A percentile compares a stretch with the other conserved stretches of the same genome.
These are phyloP conservation scores for Tremella fuciformis DNA, from an alignment of 768 basidiomycete species.

Conservation along the genomic window DNA sequence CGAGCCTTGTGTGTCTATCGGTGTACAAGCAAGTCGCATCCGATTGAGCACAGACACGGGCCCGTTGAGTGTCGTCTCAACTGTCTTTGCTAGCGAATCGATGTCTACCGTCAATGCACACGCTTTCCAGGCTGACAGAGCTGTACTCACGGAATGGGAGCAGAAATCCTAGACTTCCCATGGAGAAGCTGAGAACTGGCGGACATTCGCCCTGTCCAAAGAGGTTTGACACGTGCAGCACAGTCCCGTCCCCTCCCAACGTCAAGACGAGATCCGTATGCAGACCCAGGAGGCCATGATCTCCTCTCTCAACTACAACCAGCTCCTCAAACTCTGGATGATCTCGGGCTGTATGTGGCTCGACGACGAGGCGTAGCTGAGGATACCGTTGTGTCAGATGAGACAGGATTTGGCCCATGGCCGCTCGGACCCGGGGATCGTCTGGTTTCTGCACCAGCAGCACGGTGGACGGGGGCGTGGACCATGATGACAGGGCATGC, in stretches of 20 bases:
- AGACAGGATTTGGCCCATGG: slow-evolving; percentile 23
- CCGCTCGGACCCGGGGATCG: slow-evolving; percentile 39
- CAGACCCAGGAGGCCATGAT: slow-evolving; percentile 23
- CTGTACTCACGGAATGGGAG: slow-evolving; percentile 79
- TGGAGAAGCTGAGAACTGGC: slow-evolving; percentile 83
- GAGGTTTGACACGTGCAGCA: slow-evolving; percentile 85
- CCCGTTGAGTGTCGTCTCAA: slow-evolving; percentile 74
- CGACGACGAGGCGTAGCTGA: slow-evolving; percentile 32
- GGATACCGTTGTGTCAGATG: slow-evolving; percentile 28
- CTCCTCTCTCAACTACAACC: slow-evolving; percentile 24
- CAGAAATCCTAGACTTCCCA: slow-evolving; percentile 91
- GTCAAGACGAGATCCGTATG: slow-evolving; percentile 81
- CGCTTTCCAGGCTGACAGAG: background rate
- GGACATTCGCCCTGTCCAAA: slow-evolving; percentile 89
- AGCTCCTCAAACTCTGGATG: slow-evolving; percentile 25
- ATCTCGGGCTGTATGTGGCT: slow-evolving; percentile 38
- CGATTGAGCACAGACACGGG: slow-evolving; percentile 78
- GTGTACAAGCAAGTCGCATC: slow-evolving; percentile 77
- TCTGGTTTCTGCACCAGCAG: slow-evolving; percentile 52
- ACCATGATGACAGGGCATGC: slow-evolving; percentile 38
- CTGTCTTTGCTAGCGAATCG: slow-evolving; percentile 74
- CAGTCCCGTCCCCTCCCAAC: slow-evolving; percentile 90
- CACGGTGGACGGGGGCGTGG: slow-evolving; percentile 31
- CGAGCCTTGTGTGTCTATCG: slow-evolving; percentile 19
- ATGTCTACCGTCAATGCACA: slow-evolving; percentile 62